Base-by-base conservation (phyloP, 2,329 filamentous ascomycete genomes). In the Colletotrichum ledebouriae region DNA sequence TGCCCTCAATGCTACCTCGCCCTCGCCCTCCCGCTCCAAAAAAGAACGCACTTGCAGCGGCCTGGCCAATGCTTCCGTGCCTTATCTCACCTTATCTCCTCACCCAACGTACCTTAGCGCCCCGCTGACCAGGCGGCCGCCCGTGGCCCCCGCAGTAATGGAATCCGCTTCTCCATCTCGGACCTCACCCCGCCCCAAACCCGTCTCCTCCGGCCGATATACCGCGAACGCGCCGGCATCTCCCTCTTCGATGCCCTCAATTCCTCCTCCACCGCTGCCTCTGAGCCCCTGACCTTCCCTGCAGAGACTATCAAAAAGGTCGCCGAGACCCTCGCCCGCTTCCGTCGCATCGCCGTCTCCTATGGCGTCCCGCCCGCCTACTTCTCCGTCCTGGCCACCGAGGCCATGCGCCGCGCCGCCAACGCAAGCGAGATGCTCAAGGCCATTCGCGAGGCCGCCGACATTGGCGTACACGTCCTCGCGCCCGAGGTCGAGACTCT, bases 101-200 rank as follows among this genome's bases (percentile, higher is more conserved):
- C 13, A 17, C n/a, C 20, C 20, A 41, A 34, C 17, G 29, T 25
- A 25, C 4, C 20, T 9, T 49, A 46, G 50, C 49, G 52, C 46
- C 46, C 58, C 59, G 52, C 60, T 63, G 50, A 41, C 60, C 46
- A 42, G 59, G 50, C 59, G 44, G 57, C 42, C 57, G 57, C 42
- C 33, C 46, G 17, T 33, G 20, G n/a, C 63, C 63, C 41, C 58
- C 49, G 22, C 29, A 93, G 94, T 83, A 98, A 97, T 83, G 94
- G 94, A 74, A 95, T 97, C 74, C 93, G 94, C 63, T 97, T 97
- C 83, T 95, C 93, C 50, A 93, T 97, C 74, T 93, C 94, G 9
- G 90, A 94, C 72, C 85, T 97, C n/a, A 86, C 89, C 4, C 90
- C 91, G 22, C 87, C 89, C 4, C 87, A 84, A 44, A 85, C 92